Base-by-base conservation (phyloP, 345 rosid genomes). In the Heritiera fomes region DNA sequence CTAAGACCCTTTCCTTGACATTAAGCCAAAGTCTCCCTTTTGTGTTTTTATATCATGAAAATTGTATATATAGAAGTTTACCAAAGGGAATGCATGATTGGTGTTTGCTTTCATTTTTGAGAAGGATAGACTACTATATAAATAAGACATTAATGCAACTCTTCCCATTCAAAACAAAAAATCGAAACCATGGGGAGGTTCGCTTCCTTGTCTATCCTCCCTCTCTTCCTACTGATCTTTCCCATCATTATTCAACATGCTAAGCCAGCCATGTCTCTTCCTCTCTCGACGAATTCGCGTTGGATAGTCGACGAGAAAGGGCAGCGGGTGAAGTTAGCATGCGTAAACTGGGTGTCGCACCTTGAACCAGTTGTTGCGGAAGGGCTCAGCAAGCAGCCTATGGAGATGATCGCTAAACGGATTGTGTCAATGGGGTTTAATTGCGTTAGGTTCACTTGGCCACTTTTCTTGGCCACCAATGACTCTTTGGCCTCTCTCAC, bases 301-400 rank as follows among this genome's bases (percentile, higher is more conserved):
- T 78, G 80, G 80, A 69, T 78, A n/a, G 68, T 78, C 13, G 80
- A 69, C 34, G 68, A 69, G 56, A 20, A 83, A 72, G 91, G 91
- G 23, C 83, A 67, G 41, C 79, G 94, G 43, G 90, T 89, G 18
- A 52, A 52, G 56, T 14, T 52, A 52, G 56, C 18, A 5, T 52
- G 97, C 81, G 89, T 77, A 64, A 93, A 90, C 81, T 91, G 96
- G 98, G 91, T 85, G 30, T 80, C 96, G 6, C 98, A 93, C 79
- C 88, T 92, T 2, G 91, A 88, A 6, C 70, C 88, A 0, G 80
- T 91, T 80, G 90, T 93, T 71, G 98, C 97, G 0, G 97, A 94
- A 84, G 98, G 98, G 43, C 90, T 94, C 14, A 86, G 89, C 93
- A 92, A 90, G 83, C 92, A 82, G 75, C 91, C 97, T 3, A 64